Base-by-base conservation (phyloP, 192 early-diverging fungal species). In the Spinellus fusiger region DNA sequence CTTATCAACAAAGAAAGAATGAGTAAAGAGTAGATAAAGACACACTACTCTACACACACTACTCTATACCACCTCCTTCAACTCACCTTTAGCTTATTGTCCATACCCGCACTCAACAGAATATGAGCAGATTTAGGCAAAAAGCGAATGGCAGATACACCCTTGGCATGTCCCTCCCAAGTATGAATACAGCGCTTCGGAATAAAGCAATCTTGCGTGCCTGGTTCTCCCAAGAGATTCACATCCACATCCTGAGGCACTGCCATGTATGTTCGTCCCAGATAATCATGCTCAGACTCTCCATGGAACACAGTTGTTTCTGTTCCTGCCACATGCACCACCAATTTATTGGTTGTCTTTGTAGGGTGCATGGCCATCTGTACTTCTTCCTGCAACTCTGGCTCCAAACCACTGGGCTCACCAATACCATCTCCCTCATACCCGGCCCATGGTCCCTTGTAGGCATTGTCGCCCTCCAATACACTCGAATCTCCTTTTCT, bases 241-340 rank as follows among this genome's bases (percentile, higher is more conserved):
- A 84, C 79, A 61, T 86, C 86, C 54, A 94, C 70, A 74, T 96
- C 95, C 40, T 77, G 76, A n/a, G 97, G 97, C 0, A 93, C 86
- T 65, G 93, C 90, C 90, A 99, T 94, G 64, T 98, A 99, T 6
- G 95, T 95, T 47, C 97, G 73, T 23, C 95, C 95, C 62, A 91
- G 80, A 76, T 97, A 98, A 74, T 99, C 95, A 31, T 72, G 77
- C 70, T 92, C 89, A 0, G 83, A 58, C 69, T 86, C 86, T 31
- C 93, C 94, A 66, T 99, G 95, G 73, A 97, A 94, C 18, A 69
- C 77, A 1, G 91, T 87, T 52, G 76, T 88, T 73, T 99, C 97
- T 5, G 75, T 71, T 51, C 81, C 89, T 51, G 70, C 61, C 15
- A 61, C 61, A 37, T 73, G 53, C 18, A 56, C 63, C 3, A 64